phyloP scores from a whole-genome alignment of 768 basidiomycete species.

The Suillus spraguei region DNA sequence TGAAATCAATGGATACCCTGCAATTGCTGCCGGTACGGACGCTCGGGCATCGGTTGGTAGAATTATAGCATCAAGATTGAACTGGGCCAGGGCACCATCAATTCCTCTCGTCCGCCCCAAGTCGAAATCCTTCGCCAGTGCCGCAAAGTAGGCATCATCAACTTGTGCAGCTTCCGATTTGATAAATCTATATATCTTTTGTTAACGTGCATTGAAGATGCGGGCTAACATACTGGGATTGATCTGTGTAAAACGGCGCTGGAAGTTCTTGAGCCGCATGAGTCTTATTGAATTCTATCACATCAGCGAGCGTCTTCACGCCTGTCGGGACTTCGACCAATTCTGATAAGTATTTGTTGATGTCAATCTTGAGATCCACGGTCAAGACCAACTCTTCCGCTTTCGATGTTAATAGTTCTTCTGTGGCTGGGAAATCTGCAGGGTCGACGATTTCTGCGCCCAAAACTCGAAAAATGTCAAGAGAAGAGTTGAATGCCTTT shows the following conservation, averaged over 20 bases:
- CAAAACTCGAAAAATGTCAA: slow-evolving; percentile 38
- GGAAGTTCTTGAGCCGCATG: slow-evolving; percentile 48
- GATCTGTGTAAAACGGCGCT: slow-evolving; percentile 30
- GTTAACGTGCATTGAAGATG: not conserved
- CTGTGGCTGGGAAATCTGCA: slow-evolving; percentile 50
- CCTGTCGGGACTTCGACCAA: slow-evolving; percentile 56
- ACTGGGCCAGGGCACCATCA: not conserved
- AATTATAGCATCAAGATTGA: not conserved
- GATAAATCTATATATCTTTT: not conserved
- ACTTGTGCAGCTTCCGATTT: not conserved
- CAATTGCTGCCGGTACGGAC: not conserved
- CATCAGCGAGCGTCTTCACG: slow-evolving; percentile 53
- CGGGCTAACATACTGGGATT: slow-evolving; percentile 15
- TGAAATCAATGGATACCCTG: slow-evolving; percentile 1
- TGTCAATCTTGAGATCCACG: slow-evolving; percentile 54
- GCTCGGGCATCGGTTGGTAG: not conserved
- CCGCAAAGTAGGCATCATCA: not conserved
- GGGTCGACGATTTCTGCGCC: slow-evolving; percentile 55
- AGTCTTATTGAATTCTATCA: slow-evolving; percentile 55
- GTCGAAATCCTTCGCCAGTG: not conserved
- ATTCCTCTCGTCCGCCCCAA: not conserved
- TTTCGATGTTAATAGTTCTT: slow-evolving; percentile 43
- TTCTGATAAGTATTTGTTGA: slow-evolving; percentile 43
- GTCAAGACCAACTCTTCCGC: slow-evolving; percentile 53
- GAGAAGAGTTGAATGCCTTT: slow-evolving; percentile 40